Conservation (phyloP, 2,329 filamentous ascomycete genomes). For the Neofusicoccum umdonicola region DNA sequence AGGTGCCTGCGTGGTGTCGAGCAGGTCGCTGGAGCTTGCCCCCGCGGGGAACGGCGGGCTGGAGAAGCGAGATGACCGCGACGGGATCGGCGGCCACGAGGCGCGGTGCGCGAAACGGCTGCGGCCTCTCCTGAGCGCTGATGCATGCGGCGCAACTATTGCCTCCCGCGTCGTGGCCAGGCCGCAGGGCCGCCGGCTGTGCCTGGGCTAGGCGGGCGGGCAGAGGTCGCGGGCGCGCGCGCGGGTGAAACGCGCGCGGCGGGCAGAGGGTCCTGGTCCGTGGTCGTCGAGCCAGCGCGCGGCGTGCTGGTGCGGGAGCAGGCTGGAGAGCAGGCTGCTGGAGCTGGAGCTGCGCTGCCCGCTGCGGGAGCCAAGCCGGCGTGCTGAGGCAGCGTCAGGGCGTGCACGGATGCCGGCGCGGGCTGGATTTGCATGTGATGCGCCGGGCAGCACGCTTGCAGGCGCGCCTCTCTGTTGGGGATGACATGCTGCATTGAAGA, state of each 20-base stretch:
- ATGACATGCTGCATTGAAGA: constrained; percentile 14
- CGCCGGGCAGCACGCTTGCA: constrained; percentile 4
- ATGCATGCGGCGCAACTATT: constrained; percentile 1
- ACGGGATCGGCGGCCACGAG: not conserved
- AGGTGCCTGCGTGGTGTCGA: not conserved
- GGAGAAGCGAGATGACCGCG: constrained; percentile 9
- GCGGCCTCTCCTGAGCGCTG: not conserved
- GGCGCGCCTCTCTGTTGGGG: constrained; percentile 12
- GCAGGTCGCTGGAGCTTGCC: not conserved
- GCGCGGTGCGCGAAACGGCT: constrained; percentile 3
- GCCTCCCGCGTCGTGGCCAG: not conserved
- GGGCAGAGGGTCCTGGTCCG: not conserved
- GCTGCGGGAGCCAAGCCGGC: not conserved
- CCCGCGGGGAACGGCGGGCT: not conserved
- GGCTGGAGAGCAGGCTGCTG: not conserved
- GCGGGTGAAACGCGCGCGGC: not conserved
- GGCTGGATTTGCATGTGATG: constrained; percentile 9
- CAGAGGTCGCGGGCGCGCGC: not conserved
- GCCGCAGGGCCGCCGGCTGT: not conserved
- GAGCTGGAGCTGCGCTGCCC: not conserved
- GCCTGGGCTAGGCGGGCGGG: not conserved
- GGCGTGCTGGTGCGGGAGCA: not conserved
- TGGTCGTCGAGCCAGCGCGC: not conserved
- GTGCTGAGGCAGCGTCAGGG: not conserved
- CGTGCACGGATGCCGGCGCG: not conserved